Evolutionary conservation across 2,329 filamentous ascomycete genomes (phyloP), one percentile per base, ranked within the genome.

Genomic region (Raffaelea deltoideospora): DNA sequence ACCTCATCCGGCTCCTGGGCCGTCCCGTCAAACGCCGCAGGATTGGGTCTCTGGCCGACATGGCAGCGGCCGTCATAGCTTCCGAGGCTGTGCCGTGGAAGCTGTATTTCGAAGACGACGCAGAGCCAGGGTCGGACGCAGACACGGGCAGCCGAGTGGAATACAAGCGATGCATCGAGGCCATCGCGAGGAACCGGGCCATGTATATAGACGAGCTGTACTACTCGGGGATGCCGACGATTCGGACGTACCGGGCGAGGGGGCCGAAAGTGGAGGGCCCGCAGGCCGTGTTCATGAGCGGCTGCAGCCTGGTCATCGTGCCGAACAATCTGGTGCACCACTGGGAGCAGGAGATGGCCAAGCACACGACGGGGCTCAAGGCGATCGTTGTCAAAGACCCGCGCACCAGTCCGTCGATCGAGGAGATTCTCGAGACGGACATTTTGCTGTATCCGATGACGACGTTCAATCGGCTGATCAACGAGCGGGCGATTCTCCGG

Each of bases 321-420:
- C 88, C 88, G 0, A 66, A 76, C 13, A 95, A 95, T 50, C 63
- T 95, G 19, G 62, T 93, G 3, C 68, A 77, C 37, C 88, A 96
- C 53, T 95, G 88, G 88, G 62, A 71, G 37, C 66, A 74, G 10
- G 85, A 95, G 49, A 85, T 95, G 10, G 53, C 62, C 3, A 86
- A 85, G 48, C 88, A 95, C 49, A 79, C 85, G 0, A 59, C 57
- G 3, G 68, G 69, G 0, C 58, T 95, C 0, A 69, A 67, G 10
- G 65, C 85, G 0, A 59, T 90, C 0, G 59, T 78, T 0, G 55
- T 92, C 24, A 65, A 72, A 18, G 62, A 65, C 9, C 59, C 59
- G 4, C 61, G 65, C 18, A 43, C 53, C 3, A 61, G 86, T 0
- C 84, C 84, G 0, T 44, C 61, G 1, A 58, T 65, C 0, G 55